These are phyloP conservation scores for Fonsecaea pedrosoi DNA, from an alignment of 2,329 filamentous ascomycete species.

Conservation along the genomic window DNA sequence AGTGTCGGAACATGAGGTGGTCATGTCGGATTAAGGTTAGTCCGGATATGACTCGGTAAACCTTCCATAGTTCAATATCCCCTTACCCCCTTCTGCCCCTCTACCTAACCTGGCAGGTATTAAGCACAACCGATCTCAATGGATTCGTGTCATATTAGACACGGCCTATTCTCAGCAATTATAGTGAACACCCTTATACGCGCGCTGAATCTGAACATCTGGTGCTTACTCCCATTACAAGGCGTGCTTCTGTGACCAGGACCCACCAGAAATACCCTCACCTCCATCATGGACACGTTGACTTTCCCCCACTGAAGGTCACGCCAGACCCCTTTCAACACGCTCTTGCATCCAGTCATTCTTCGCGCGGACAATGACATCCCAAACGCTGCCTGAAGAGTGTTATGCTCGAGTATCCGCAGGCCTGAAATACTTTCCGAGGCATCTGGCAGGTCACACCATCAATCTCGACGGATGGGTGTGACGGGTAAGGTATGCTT, in stretches of 20 bases:
- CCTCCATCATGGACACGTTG: no score
- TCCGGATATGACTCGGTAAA: background rate
- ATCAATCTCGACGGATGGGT: slow-evolving; percentile 22
- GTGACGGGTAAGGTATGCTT: slow-evolving; percentile 15
- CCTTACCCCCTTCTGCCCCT: background rate
- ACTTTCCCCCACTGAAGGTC: background rate
- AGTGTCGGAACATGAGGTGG: background rate
- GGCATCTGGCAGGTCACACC: slow-evolving; percentile 16
- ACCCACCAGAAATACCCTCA: no score
- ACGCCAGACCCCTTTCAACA: background rate
- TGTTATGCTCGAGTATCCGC: slow-evolving; percentile 22
- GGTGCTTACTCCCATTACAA: no score
- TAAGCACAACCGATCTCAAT: no score
- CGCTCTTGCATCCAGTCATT: background rate
- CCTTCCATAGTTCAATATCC: background rate
- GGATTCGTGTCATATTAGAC: no score
- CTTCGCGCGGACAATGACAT: background rate
- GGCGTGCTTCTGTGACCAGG: no score
- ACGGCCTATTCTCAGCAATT: no score
- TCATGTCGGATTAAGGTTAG: background rate
- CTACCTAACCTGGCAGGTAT: background rate
- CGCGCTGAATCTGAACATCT: no score
- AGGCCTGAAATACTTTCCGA: slow-evolving; percentile 20
- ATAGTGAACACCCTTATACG: no score
- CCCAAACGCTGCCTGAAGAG: slow-evolving; percentile 15